Base-by-base conservation (phyloP, 176 grass and related monocot genomes). In the Urochloa ruziziensis region DNA sequence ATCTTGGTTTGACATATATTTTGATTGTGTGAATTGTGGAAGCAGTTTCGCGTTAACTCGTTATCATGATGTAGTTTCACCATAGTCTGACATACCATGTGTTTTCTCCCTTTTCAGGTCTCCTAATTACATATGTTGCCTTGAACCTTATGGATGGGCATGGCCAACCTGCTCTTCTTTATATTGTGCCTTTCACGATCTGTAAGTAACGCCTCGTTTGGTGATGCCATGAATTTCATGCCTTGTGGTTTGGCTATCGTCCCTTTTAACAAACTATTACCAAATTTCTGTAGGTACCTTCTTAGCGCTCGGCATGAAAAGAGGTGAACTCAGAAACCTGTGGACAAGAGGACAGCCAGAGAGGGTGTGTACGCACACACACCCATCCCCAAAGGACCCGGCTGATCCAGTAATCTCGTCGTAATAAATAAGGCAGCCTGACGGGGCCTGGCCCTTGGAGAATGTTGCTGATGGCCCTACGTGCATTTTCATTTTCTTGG, bases 111-210 rank as follows among this genome's bases (percentile, higher is more conserved):
- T 32, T 30, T 68, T 28, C 67, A 99, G 96, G 96, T 84, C 85
- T 99, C 79, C 70, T 96, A 17, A 93, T 99, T 52, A 96, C 96
- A 9, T 99, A 99, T 30, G 89, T 99, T 1, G 96, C 93, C 32
- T 84, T 96, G 86, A 99, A 99, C 72, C 93, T 99, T 62, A 99
- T 99, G 96, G 96, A 99, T 80, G 96, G 93, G 1, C 89, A 99
- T 74, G 96, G 93, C 15, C 96, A 99, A 73, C 96, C 96, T 10
- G 93, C 96, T 78, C 87, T 99, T 85, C 88, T 99, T 80, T 99
- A 99, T 80, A 94, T 99, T 15, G 96, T 99, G 27, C 96, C 96
- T 73, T 99, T 99, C 89, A 96, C 93, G 7, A 86, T 99, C 12
- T 85, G 96, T 94, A 84, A 93, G 93, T 88, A 48, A 59, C 8